phyloP scores from a whole-genome alignment of 306 rosid species.

The Castanea crenata region DNA sequence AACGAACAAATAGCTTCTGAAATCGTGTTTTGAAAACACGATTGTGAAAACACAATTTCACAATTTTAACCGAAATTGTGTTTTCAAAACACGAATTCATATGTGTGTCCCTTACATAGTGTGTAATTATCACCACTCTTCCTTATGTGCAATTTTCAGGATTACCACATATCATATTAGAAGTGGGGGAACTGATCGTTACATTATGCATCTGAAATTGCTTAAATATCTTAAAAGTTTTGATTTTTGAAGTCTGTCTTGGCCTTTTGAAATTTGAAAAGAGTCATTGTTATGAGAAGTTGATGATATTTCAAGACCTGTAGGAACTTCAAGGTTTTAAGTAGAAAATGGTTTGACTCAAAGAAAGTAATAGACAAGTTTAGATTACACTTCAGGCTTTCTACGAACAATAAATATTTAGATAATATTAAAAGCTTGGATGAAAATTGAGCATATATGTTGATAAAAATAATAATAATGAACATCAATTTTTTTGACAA shows the following conservation, averaged over 20 bases:
- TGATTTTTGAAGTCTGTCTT: not conserved
- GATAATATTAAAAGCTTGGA: too few relatives aligned
- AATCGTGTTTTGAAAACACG: too few relatives aligned
- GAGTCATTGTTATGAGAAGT: not conserved
- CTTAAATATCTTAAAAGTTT: not conserved
- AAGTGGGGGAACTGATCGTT: slow-evolving; percentile 4
- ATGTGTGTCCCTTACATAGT: too few relatives aligned
- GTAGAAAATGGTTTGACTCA: not conserved
- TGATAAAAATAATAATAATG: too few relatives aligned
- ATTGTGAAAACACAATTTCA: too few relatives aligned
- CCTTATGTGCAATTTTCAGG: slow-evolving; percentile 5
- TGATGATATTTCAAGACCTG: not conserved
- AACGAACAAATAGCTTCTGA: too few relatives aligned
- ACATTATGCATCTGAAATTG: not conserved
- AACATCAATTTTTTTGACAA: too few relatives aligned
- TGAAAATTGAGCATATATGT: too few relatives aligned
- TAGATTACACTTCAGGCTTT: too few relatives aligned
- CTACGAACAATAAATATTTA: too few relatives aligned
- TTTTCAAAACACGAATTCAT: too few relatives aligned
- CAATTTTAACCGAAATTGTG: too few relatives aligned
- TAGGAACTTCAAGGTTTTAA: not conserved
- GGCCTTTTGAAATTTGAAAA: not conserved
- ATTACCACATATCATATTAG: slow-evolving; percentile 12
- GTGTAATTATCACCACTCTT: not conserved
- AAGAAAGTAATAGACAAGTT: not conserved